These are phyloP conservation scores for Fusarium sp. DNA, from an alignment of 2,329 filamentous ascomycete genomes.

Conservation along the genomic window DNA sequence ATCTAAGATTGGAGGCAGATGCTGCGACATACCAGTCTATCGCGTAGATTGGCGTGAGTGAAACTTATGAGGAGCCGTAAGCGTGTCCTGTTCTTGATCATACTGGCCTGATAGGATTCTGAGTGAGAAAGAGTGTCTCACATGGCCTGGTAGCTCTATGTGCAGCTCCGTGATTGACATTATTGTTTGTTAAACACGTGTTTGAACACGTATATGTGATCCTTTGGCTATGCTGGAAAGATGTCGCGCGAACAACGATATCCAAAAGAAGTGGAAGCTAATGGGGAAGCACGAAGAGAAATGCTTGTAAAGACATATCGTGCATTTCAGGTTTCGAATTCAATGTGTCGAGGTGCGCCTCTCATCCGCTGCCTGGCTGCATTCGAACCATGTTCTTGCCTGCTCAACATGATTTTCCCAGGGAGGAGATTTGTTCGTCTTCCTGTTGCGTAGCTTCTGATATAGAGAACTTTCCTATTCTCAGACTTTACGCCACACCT, in stretches of 20 bases:
- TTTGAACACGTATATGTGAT: too few species aligned
- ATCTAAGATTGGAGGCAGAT: background rate
- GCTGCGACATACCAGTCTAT: conserved; percentile 16
- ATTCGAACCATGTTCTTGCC: background rate
- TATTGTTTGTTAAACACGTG: background rate
- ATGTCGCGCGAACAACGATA: too few species aligned
- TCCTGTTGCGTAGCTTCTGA: conserved; percentile 5
- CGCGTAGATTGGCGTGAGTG: conserved; percentile 2
- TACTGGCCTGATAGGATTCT: background rate
- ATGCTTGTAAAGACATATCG: background rate
- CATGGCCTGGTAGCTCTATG: background rate
- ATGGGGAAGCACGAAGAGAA: background rate
- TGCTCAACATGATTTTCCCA: background rate
- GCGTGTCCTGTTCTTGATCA: background rate
- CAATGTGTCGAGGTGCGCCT: conserved; percentile 1
- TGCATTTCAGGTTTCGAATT: background rate
- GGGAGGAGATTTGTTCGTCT: background rate
- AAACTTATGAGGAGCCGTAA: background rate
- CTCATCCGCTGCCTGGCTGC: background rate
- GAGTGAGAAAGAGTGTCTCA: background rate
- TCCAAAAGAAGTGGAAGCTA: too few species aligned
- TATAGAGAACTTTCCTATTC: conserved; percentile 6
- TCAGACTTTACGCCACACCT: conserved; percentile 64
- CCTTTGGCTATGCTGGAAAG: too few species aligned
- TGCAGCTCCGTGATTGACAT: background rate